Evolutionary conservation across 352 stramenopile genomes (phyloP).

Genomic region (Elongisporangium anandrum): DNA sequence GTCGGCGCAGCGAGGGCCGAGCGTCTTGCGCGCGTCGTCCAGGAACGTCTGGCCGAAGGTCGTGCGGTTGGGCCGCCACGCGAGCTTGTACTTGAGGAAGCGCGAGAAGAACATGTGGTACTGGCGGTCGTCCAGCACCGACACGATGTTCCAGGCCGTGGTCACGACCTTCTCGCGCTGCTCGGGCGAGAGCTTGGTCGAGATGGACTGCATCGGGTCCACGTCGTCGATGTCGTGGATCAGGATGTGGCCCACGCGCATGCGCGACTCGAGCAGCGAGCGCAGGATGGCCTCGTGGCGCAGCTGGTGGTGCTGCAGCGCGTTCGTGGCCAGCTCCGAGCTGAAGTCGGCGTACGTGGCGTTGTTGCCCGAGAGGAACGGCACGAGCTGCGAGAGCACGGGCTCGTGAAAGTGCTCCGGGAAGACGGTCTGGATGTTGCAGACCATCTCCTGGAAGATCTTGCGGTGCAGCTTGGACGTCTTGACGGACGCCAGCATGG

Average conservation of each 20-base stretch:
- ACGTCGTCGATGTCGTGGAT: constrained; percentile 80
- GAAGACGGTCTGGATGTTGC: constrained; percentile 78
- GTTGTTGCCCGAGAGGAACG: constrained; percentile 78
- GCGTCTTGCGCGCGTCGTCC: constrained; percentile 59
- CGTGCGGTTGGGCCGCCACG: constrained; percentile 69
- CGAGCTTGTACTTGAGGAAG: constrained; percentile 86
- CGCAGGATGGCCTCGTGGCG: constrained; percentile 79
- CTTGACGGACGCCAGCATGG: constrained; percentile 82
- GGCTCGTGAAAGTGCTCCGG: constrained; percentile 57
- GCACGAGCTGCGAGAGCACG: constrained; percentile 62
- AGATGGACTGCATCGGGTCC: constrained; percentile 55
- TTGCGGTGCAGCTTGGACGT: constrained; percentile 84
- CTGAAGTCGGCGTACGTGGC: constrained; percentile 73
- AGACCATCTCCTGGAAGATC: constrained; percentile 87
- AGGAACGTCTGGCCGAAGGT: constrained; percentile 82
- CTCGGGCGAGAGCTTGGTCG: constrained; percentile 48
- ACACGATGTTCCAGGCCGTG: constrained; percentile 82
- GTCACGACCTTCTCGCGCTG: constrained; percentile 79
- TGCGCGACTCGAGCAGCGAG: constrained; percentile 72
- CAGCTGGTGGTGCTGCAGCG: constrained; percentile 75
- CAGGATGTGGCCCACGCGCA: constrained; percentile 80
- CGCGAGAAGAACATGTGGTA: constrained; percentile 87
- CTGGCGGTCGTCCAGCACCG: constrained; percentile 75
- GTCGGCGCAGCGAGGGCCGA: constrained; percentile 47
- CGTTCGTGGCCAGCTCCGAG: constrained; percentile 45